Base-by-base conservation (phyloP, 2,329 filamentous ascomycete species). In the Cylindrodendrum hubeiense region DNA sequence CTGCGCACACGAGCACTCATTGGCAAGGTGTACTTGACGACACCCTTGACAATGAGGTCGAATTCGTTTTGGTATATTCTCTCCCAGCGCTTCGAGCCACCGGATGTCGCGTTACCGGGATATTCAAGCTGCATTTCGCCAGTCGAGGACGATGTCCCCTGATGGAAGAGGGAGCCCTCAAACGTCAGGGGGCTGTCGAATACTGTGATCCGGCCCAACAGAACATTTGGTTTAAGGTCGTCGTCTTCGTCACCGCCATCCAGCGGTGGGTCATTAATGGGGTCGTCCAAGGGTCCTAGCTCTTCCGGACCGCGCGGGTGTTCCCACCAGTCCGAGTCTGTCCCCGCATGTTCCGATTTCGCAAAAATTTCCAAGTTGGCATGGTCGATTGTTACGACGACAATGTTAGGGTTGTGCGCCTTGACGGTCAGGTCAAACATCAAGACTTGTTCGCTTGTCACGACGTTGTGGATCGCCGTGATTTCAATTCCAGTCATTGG, bases 291-390 rank as follows among this genome's bases (percentile, higher is more conserved):
- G n/a, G 66, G 60, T 15, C 68, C 76, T 10, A 79, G 57, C 19
- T 74, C 70, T 19, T 70, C 68, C 22, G 70, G 72, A 28, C 74
- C 69, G 60, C 75, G 68, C 44, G 75, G 75, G 39, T 76, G 76
- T 21, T 83, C 82, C 85, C 87, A 86, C 87, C 88, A 89, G 74
- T 89, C 85, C 26, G 84, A 86, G 72, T 90, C 88, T 8, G 85
- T 86, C n/a, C 93, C 93, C 13, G 95, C 92, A 76, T 95, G 93
- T 65, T 93, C 93, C 65, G 94, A 98, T 80, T 97, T 97, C 30
- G 96, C 96, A 79, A 98, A 98, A 33, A 99, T 88, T 74, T 97
- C 94, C 62, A 98, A 86, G 77, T 98, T 94, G 76, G 97, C 91
- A 50, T 95, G 90, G 68, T 93, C 90, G 39, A 99, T 89, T 3